Percentiles rank a stretch among this genome's conserved stretches.
phyloP scores from a whole-genome alignment of 805 yeast species.

The Clavispora asparagi region DNA sequence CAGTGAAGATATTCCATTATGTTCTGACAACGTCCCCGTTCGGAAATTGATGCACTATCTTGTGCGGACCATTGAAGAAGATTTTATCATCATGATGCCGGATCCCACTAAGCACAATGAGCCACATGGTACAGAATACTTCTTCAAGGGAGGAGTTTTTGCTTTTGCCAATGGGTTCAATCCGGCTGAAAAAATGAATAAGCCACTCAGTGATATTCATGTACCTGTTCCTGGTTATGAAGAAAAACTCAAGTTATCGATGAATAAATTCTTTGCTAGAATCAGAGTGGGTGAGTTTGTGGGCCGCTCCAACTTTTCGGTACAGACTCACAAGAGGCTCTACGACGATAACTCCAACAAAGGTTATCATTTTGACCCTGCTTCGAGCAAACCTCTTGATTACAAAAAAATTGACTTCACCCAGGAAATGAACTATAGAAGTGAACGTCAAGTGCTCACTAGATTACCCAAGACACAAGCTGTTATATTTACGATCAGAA shows the following conservation, averaged over 20 bases:
- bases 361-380: constrained; percentile 30
- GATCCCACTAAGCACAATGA: constrained; percentile 26
- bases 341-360: constrained; percentile 37
- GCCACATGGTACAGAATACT: constrained; percentile 32
- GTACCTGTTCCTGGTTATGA: constrained; percentile 41
- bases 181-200: constrained; percentile 33
- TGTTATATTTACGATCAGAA: constrained; percentile 49
- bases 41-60: constrained; percentile 19
- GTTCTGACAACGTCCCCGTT: constrained; percentile 3
- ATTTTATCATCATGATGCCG: constrained; percentile 33
- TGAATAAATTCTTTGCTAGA: constrained; percentile 37
- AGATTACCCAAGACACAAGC: constrained; percentile 46
- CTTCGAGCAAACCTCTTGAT: constrained; percentile 20
- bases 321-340: constrained; percentile 28
- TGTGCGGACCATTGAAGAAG: constrained; percentile 34
- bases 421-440: constrained; percentile 47
- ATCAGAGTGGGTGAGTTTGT: constrained; percentile 34
- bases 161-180: constrained; percentile 44
- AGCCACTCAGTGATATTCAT: constrained; percentile 34
- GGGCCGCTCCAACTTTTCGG: constrained; percentile 36
- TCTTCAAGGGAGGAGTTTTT: constrained; percentile 39
- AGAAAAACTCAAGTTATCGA: constrained; percentile 31
- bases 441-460: constrained; percentile 55
- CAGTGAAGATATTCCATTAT: constrained; percentile 17
- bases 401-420: constrained; percentile 32